Base-by-base conservation (phyloP, 1,284 basidiomycete genomes). In the Trichosporon ovoides region DNA sequence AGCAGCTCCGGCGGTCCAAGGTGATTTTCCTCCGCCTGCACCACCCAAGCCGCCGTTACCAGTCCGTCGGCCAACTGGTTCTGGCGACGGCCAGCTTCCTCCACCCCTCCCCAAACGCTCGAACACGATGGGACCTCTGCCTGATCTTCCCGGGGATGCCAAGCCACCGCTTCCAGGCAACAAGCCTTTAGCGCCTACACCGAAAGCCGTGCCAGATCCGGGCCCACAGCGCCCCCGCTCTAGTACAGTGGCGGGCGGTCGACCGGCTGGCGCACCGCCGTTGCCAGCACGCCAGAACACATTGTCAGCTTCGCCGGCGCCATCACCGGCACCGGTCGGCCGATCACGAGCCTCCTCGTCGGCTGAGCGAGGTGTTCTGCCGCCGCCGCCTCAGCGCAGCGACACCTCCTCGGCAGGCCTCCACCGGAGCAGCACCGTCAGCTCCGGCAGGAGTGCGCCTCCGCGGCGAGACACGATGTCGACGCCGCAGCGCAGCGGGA, bases 361-460 rank as follows among this genome's bases (percentile, higher is more conserved):
- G 5, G 48, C 59, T 56, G 12, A 40, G 55, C 19, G 51, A 55
- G 22, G 22, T 5, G 7, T 18, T n/a, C 38, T 22, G 13, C 60
- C 55, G 0, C 60, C 64, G 10, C 68, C 68, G 16, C 65, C 64
- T 3, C 16, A 61, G 19, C 67, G 67, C 2, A 64, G 38, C 36
- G 61, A 59, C 38, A 56, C 51, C 7, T 38, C 33, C 5, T 55
- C 53, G 38, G 20, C 53, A 9, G 33, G 33, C 14, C 34, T 35
- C 19, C 49, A 51, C 33, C 43, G 49, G 18, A 51, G 49, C 19
- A 35, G 33, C 5, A 51, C 35, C 2, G 51, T 52, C 36, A 31
- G 51, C 51, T 24, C 51, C 20, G 22, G 40, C 19, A 9, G 12
- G 35, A 37, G 43, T 6, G 16, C 43, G 24, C 56, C 58, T 33